Evolutionary conservation across 1,284 basidiomycete genomes (phyloP), one percentile per base, ranked within the genome.

Genomic region (Agaricales sp.): DNA sequence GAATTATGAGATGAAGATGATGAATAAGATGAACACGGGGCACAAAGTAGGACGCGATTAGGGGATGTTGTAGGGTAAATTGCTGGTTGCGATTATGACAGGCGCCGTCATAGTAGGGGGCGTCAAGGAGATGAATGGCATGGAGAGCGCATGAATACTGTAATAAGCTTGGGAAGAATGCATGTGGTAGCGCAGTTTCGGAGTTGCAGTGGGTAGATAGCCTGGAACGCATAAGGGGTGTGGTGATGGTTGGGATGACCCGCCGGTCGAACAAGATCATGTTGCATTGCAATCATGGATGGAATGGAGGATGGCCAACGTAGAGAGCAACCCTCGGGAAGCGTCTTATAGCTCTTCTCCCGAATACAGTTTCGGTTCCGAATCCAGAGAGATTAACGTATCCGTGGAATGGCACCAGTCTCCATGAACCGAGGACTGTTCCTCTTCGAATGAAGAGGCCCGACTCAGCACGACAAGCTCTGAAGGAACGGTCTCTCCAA

Each of bases 21-120:
- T 35, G 30, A 8, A 35, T 11, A n/a, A 35, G 8, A n/a, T 35
- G 30, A n/a, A 35, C 8, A n/a, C 30, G n/a, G 30, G 30, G 30
- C n/a, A n/a, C n/a, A n/a, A 35, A 35, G 30, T 35, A 35, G n/a
- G n/a, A 35, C n/a, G 30, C 11, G 30, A 11, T 35, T n/a, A n/a
- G n/a, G n/a, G n/a, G n/a, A n/a, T n/a, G n/a, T n/a, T n/a, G n/a
- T n/a, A n/a, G n/a, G n/a, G n/a, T n/a, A n/a, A n/a, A n/a, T n/a
- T n/a, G n/a, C n/a, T n/a, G n/a, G n/a, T n/a, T n/a, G n/a, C n/a
- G 30, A 35, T 44, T 53, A 55, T 18, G 19, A 46, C 16, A 4
- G 19, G 47, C 35, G 35, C n/a, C 13, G 24, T 11, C 25, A 37
- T 6, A n/a, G n/a, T n/a, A n/a, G n/a, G n/a, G n/a, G n/a, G n/a